Evolutionary conservation across 495 filamentous ascomycete species (phyloP).

Genomic region (Aspergillus egyptiacus): DNA sequence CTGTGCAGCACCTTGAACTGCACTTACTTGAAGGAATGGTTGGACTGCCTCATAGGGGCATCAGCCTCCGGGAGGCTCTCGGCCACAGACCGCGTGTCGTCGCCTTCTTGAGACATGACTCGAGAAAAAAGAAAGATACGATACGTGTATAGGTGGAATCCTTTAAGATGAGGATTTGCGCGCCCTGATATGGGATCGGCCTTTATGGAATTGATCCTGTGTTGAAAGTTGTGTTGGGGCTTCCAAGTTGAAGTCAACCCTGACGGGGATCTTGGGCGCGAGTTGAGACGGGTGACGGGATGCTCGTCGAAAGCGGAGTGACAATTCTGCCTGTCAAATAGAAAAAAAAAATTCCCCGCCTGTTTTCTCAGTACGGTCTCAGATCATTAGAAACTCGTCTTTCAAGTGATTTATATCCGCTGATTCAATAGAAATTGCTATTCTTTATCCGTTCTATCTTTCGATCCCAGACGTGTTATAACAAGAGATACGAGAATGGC

Average conservation of each 20-base stretch:
- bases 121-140: background rate
- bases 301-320: conserved; percentile 22
- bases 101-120: conserved; percentile 29
- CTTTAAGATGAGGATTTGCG: background rate
- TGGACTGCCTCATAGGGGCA: conserved; percentile 33
- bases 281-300: conserved; percentile 4
- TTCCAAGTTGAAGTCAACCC: background rate
- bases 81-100: conserved; percentile 22
- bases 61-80: conserved; percentile 33
- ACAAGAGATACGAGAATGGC: conserved; percentile 22
- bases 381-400: too few relatives aligned
- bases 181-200: too few relatives aligned
- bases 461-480: background rate
- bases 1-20: background rate
- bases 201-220: too few relatives aligned
- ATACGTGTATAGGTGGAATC: background rate
- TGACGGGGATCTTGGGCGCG: background rate
- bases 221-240: background rate
- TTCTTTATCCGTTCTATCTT: background rate
- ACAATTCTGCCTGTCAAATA: conserved; percentile 30
- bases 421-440: background rate
- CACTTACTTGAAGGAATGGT: conserved; percentile 42
- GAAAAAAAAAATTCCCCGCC: conserved; percentile 11
- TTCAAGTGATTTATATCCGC: background rate
- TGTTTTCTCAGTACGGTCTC: too few relatives aligned